These are phyloP conservation scores for Hippophae gyantsensis DNA, from an alignment of 306 rosid genomes.

Conservation along the genomic window DNA sequence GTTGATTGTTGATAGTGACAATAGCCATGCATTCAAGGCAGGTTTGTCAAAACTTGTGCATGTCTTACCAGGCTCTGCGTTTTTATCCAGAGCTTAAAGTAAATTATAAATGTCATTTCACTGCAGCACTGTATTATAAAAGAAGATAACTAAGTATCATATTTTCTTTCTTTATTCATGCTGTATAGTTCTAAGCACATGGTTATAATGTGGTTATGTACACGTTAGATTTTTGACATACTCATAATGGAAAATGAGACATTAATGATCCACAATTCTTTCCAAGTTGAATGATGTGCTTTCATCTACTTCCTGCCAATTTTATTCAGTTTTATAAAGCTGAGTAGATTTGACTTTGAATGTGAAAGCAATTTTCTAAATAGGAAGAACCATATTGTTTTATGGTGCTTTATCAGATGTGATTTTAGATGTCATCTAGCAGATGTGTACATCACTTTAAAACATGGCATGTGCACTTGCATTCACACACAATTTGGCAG, in stretches of 20 bases:
- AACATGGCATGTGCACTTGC: too few species aligned
- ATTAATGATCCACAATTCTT: too few species aligned
- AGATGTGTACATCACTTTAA: too few species aligned
- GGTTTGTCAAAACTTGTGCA: constrained; percentile 95
- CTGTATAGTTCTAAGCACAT: background rate
- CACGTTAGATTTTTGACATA: background rate
- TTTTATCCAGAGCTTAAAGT: constrained; percentile 16
- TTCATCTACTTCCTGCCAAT: too few species aligned
- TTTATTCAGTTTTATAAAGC: too few species aligned
- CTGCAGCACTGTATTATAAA: constrained; percentile 1
- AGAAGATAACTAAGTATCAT: constrained; percentile 4
- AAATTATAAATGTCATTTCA: constrained; percentile 19
- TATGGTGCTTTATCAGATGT: too few species aligned
- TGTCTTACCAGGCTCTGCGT: constrained; percentile 25
- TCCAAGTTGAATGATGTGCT: too few species aligned
- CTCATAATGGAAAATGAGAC: too few species aligned
- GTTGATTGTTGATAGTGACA: constrained; percentile 88
- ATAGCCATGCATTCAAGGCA: constrained; percentile 99
- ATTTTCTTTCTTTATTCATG: background rate
- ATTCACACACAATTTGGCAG: background rate
- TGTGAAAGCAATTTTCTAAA: too few species aligned
- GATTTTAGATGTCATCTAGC: too few species aligned
- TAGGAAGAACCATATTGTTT: too few species aligned
- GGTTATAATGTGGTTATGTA: constrained; percentile 5
- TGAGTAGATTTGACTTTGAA: too few species aligned